Evolutionary conservation across 495 filamentous ascomycete genomes (phyloP).

Genomic region (Penicillium salamii): DNA sequence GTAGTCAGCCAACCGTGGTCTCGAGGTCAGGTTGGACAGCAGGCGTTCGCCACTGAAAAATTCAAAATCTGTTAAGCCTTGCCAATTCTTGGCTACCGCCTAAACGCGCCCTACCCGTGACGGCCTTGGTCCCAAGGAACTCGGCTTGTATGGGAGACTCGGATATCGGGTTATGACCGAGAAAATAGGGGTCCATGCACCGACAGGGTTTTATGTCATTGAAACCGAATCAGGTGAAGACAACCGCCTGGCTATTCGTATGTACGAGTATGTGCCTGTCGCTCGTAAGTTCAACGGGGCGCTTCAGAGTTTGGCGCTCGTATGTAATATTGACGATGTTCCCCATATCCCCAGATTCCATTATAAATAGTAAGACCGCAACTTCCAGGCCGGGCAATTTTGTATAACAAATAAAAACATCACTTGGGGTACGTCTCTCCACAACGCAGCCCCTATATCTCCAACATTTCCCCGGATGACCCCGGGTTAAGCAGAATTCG

Average conservation of each 20-base stretch:
- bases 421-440: neutral
- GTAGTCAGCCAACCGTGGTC: conserved; percentile 1
- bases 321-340: neutral
- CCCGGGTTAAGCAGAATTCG: neutral
- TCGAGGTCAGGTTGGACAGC: conserved; percentile 13
- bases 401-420: neutral
- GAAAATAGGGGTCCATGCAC: neutral
- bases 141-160: neutral
- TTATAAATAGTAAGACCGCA: neutral
- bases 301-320: neutral
- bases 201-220: neutral
- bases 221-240: neutral
- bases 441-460: neutral
- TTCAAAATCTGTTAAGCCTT: conserved; percentile 14
- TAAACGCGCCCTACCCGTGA: neutral
- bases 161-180: neutral
- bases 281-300: no score
- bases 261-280: neutral
- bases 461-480: conserved; percentile 1
- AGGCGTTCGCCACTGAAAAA: conserved; percentile 11
- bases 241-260: neutral
- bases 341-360: neutral
- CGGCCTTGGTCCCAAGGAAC: neutral
- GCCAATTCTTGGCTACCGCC: neutral
- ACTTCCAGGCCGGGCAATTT: neutral